Base-by-base conservation (phyloP, 495 filamentous ascomycete genomes). In the Penicillium paxilli region DNA sequence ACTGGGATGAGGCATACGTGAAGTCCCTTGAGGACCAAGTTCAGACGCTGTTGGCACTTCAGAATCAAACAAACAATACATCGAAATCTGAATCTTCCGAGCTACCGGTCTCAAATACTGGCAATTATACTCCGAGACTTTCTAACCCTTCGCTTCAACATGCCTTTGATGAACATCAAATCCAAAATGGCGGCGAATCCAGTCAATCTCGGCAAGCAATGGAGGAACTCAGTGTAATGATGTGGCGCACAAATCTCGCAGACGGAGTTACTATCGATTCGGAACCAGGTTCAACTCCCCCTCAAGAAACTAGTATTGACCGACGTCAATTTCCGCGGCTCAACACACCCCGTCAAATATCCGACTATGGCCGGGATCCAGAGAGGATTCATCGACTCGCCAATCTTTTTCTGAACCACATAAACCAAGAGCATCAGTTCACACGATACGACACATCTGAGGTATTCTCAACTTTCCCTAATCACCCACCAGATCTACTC, bases 1-100 rank as follows among this genome's bases (percentile, higher is more conserved):
- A 55, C 35, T 55, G 52, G 52, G 52, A 55, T 12, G 52, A 55
- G 20, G 24, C 30, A n/a, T 55, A 55, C 33, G 52, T 55, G 11
- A 49, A 49, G 19, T 55, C 52, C 32, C 45, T 55, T 0, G 52
- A 55, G 20, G 44, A 49, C 26, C 52, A 55, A 25, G 37, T 55
- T 1, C 37, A 49, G 12, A 35, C 52, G 4, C 24, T 55, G 1
- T 24, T 55, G 24, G 52, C 45, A 2, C 24, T 55, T 30, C 52
- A 49, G 19, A 49, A 19, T 19, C 14, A 37, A n/a, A 17, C 6
- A 4, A 37, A 6, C 14, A 17, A 14, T 16, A 37, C 12, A 3
- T 17, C 33, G 12, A 37, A 22, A 17, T 35, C 38, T 26, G 47
- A 14, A 14, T 19, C 11, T 2, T 25, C 28, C 9, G 32, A 37